A percentile compares a stretch with the other conserved stretches of the same genome.
phyloP scores from a whole-genome alignment of 1,139 yeast genomes.

The Taphrina populina region DNA sequence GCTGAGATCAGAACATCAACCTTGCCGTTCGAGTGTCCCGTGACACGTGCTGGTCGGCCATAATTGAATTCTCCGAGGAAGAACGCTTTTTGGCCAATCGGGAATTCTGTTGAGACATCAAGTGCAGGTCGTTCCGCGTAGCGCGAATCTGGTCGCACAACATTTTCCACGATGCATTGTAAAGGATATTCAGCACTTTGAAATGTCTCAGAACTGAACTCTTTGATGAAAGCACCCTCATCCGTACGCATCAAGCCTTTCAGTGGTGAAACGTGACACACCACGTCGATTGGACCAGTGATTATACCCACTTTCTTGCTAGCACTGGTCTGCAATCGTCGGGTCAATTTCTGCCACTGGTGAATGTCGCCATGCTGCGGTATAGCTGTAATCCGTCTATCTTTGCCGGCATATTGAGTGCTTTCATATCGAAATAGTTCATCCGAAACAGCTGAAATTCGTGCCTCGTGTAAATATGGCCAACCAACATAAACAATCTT shows the following conservation, averaged over 20 bases:
- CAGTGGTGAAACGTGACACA: conserved; percentile 72
- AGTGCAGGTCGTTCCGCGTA: conserved; percentile 69
- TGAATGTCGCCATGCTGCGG: conserved; percentile 52
- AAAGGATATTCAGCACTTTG: conserved; percentile 59
- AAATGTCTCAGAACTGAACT: conserved; percentile 52
- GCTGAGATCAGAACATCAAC: conserved; percentile 43
- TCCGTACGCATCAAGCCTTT: conserved; percentile 69
- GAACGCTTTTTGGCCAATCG: conserved; percentile 68
- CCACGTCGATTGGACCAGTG: conserved; percentile 55
- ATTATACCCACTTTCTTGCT: conserved; percentile 59
- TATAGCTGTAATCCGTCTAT: conserved; percentile 47
- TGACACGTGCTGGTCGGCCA: conserved; percentile 75
- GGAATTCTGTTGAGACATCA: conserved; percentile 80
- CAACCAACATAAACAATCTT: conserved; percentile 71
- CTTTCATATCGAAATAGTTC: conserved; percentile 51
- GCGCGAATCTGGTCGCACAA: conserved; percentile 70
- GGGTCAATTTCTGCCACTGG: conserved; percentile 48
- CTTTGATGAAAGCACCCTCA: conserved; percentile 75
- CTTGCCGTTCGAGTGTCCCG: conserved; percentile 52
- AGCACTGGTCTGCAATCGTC: conserved; percentile 48
- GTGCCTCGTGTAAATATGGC: conserved; percentile 86
- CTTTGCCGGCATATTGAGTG: conserved; percentile 41
- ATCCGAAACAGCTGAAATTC: conserved; percentile 64
- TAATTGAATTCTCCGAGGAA: conserved; percentile 85
- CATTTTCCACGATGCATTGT: conserved; percentile 75